Evolutionary conservation across 2,329 filamentous ascomycete species (phyloP), one percentile per base, ranked within the genome.

Genomic region (Diaporthe destruens): DNA sequence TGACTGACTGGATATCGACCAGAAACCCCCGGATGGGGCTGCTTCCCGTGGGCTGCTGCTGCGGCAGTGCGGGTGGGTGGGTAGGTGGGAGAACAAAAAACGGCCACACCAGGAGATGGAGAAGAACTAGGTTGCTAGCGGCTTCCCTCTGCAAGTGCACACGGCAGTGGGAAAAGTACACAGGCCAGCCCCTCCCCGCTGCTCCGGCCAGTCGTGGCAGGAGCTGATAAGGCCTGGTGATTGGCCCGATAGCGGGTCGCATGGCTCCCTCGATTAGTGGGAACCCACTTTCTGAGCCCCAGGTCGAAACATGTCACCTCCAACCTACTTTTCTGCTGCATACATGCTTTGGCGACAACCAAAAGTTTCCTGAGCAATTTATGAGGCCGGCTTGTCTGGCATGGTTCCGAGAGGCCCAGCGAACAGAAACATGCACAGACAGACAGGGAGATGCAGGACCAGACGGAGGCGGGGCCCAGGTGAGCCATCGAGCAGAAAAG

Each of bases 241-340:
- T 70, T 70, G 55, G 68, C 12, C 47, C 68, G 68, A 70, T 70
- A 70, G 68, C 55, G 23, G 36, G 56, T 53, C 68, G 68, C 68
- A 70, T 53, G 67, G 54, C 39, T 42, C 51, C 51, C 51, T 61
- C 34, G 55, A 54, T 61, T 32, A 61, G 29, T 53, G 68, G 56
- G 56, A 20, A 70, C 55, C 68, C 56, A 61, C 55, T 9, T 53
- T 36, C 39, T 25, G 34, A 53, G 36, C 56, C 53, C 56, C 23
- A 53, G 36, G 55, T 32, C 57, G 36, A 53, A 49, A 59, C 47
- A 54, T 47, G 29, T 53, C 47, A 42, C 1, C 8, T 44, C 56
- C 56, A 23, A 54, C 5, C n/a, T 54, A 34, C 55, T 29, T 25
- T 14, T 25, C 14, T 66, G 14, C n/a, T n/a, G 25, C 42, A 18